Conservation (phyloP, 345 rosid genomes). For the Corymbia maculata region DNA sequence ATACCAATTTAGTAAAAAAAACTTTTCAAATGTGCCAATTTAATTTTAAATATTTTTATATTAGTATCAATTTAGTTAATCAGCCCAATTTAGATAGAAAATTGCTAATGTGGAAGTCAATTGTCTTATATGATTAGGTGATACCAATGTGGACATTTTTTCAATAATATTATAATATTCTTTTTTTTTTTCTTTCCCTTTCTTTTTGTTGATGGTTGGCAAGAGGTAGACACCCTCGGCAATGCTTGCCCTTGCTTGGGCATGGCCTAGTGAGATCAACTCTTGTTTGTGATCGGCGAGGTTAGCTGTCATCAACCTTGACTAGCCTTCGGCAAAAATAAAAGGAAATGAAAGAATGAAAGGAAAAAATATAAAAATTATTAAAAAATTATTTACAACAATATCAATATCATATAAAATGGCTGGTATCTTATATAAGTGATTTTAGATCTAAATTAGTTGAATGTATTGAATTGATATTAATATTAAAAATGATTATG, state of each 20-base stretch:
- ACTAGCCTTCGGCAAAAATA: too few species aligned
- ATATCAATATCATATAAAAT: accelerated
- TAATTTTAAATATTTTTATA: accelerated
- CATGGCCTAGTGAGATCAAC: accelerated
- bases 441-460: too few species aligned
- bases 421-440: accelerated
- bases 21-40: accelerated
- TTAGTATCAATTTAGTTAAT: accelerated
- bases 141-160: too few species aligned
- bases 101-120: accelerated
- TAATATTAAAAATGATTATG: too few species aligned
- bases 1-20: not conserved
- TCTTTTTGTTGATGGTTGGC: accelerated
- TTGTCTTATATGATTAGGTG: accelerated
- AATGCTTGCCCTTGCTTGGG: not conserved
- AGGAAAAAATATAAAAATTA: too few species aligned
- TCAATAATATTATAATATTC: too few species aligned
- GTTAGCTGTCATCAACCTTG: too few species aligned
- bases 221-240: too few species aligned
- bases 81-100: not conserved
- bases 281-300: accelerated
- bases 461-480: too few species aligned
- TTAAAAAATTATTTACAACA: too few species aligned
- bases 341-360: too few species aligned
- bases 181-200: too few species aligned